Conservation (phyloP, 768 basidiomycete genomes). For the Leccinum subtestaceum region DNA sequence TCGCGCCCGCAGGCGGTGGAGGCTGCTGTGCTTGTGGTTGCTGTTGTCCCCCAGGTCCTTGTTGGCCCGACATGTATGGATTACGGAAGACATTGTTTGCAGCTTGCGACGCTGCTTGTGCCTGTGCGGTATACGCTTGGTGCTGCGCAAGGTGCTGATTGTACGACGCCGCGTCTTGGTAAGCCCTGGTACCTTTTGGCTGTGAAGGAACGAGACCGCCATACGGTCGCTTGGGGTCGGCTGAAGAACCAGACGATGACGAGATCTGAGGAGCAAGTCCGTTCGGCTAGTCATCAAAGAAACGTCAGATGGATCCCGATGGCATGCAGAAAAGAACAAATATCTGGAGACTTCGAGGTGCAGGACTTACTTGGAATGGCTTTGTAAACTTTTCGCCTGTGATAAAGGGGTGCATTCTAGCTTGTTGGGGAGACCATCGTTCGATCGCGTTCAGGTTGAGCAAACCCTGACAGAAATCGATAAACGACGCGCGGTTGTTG, state of each 20-base stretch:
- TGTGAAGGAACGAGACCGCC: constrained; percentile 92
- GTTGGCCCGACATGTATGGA: constrained; percentile 69
- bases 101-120: constrained; percentile 71
- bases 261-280: constrained; percentile 35
- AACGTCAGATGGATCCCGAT: constrained; percentile 8
- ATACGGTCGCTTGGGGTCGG: constrained; percentile 84
- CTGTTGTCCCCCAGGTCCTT: constrained; percentile 32
- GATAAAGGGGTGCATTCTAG: constrained; percentile 93
- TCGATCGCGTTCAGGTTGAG: constrained; percentile 93
- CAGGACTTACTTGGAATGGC: constrained; percentile 67
- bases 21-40: constrained; percentile 21
- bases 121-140: constrained; percentile 88
- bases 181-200: constrained; percentile 80
- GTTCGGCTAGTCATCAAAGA: constrained; percentile 45
- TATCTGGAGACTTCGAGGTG: not conserved
- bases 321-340: not conserved
- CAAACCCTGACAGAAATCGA: constrained; percentile 95
- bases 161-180: constrained; percentile 90
- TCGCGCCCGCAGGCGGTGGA: constrained; percentile 9
- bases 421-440: constrained; percentile 97
- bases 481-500: constrained; percentile 90
- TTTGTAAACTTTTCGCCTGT: constrained; percentile 94
- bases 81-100: constrained; percentile 70
- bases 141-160: constrained; percentile 94
- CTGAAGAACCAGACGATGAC: constrained; percentile 31